Evolutionary conservation across 108 stramenopile species (phyloP), one percentile per base, ranked within the genome.

Genomic region (Nannochloropsis granulata): DNA sequence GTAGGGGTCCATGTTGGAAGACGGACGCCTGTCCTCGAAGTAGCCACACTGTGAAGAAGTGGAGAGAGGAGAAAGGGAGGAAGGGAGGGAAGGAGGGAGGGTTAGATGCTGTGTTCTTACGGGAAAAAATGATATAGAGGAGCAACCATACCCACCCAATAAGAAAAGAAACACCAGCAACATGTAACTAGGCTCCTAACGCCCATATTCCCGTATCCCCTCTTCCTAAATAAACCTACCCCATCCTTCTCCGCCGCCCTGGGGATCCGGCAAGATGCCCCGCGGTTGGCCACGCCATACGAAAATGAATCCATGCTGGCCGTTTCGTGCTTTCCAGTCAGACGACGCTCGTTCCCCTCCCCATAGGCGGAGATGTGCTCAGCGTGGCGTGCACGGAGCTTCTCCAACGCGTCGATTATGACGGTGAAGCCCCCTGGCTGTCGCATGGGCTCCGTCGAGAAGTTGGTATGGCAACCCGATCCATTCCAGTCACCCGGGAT

Each of bases 401-500:
- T 96, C 95, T 98, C 95, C 85, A 97, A 94, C 79, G 96, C 96
- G 85, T 93, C 91, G 87, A 96, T 95, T 92, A 98, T 98, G 19
- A 84, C 89, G n/a, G 93, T 93, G 82, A 95, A 85, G 82, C 98
- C 98, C 79, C 96, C 95, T 0, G 83, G 79, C 82, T 96, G 95
- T 78, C 98, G 94, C 98, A 97, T 98, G 23, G 84, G 78, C 91
- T 96, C 95, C 80, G 97, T 98, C 81, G 95, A 96, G 81, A 97
- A 95, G 91, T 98, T 98, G 82, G 95, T 96, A 88, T 90, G 89
- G 93, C 97, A 97, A 71, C 98, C 98, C 13, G 98, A 96, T 14
- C 98, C 98, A 90, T 98, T 98, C 98, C 98, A 98, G 90, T 98
- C 97, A 24, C 98, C 98, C 79, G 96, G 93, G 90, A 97, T 98